These are phyloP conservation scores for Ophiocordyceps camponoti-leonardi DNA, from an alignment of 2,329 filamentous ascomycete genomes.

Conservation along the genomic window DNA sequence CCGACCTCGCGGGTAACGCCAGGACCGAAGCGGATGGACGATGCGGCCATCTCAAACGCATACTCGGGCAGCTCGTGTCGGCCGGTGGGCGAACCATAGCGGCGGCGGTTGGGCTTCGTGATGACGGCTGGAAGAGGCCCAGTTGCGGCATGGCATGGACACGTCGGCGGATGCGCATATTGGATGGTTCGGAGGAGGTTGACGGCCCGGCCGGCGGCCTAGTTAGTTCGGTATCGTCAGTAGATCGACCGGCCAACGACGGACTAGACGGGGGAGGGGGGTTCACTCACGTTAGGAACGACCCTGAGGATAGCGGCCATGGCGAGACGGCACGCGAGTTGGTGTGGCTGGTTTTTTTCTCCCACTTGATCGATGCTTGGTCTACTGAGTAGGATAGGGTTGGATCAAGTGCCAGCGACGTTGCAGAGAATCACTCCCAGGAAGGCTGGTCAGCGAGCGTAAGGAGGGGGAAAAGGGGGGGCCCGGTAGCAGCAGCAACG, in stretches of 20 bases:
- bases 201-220: slow-evolving; percentile 47
- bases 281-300: slow-evolving; percentile 15
- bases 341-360: background rate
- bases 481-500: no score
- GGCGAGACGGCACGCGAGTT: background rate
- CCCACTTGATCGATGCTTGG: no score
- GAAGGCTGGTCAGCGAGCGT: no score
- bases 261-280: no score
- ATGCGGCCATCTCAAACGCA: slow-evolving; percentile 97
- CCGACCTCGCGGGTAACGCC: slow-evolving; percentile 91
- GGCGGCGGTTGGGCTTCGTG: slow-evolving; percentile 20
- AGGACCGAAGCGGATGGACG: slow-evolving; percentile 82
- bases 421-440: no score
- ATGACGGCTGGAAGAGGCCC: slow-evolving; percentile 32
- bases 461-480: no score
- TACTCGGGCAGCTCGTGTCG: slow-evolving; percentile 66
- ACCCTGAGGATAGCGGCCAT: slow-evolving; percentile 15
- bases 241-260: background rate
- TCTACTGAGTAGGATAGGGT: no score
- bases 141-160: slow-evolving; percentile 78
- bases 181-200: slow-evolving; percentile 78
- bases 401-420: no score
- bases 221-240: background rate
- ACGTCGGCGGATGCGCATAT: slow-evolving; percentile 71
- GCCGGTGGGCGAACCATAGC: slow-evolving; percentile 54